A percentile compares a stretch with the other conserved stretches of the same genome.
Evolutionary conservation across 2,329 filamentous ascomycete species (phyloP).

Genomic region (Aureobasidium sp.): DNA sequence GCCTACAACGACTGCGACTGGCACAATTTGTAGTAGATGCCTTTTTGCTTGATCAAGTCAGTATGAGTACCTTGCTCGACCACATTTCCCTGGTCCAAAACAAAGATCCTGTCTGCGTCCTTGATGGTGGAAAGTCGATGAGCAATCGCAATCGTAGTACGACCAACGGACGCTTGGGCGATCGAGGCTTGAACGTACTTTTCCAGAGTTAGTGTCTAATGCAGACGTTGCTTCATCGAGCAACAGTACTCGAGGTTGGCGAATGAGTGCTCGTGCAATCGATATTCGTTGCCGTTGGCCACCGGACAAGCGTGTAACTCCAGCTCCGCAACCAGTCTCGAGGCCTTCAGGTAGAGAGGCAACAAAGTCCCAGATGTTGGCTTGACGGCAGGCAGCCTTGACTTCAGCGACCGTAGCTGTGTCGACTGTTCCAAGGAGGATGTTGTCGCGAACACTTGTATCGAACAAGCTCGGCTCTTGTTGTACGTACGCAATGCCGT

Average conservation of each 20-base stretch:
- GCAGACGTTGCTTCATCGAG: slow-evolving; percentile 37
- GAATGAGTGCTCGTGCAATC: slow-evolving; percentile 36
- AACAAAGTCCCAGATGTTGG: slow-evolving; percentile 40
- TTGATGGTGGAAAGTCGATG: slow-evolving; percentile 36
- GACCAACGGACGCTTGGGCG: slow-evolving; percentile 27
- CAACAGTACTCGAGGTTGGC: slow-evolving; percentile 33
- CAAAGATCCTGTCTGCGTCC: slow-evolving; percentile 35
- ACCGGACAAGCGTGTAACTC: slow-evolving; percentile 35
- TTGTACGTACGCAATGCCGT: slow-evolving; percentile 34
- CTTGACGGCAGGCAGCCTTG: slow-evolving; percentile 32
- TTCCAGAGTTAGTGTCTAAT: slow-evolving; percentile 36
- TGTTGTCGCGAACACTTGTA: slow-evolving; percentile 36
- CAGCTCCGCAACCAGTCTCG: slow-evolving; percentile 42
- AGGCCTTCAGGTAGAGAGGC: slow-evolving; percentile 49
- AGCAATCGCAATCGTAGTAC: slow-evolving; percentile 38
- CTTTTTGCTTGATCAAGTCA: slow-evolving; percentile 36
- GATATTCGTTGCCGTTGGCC: slow-evolving; percentile 36
- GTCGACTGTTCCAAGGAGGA: slow-evolving; percentile 29
- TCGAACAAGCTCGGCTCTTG: slow-evolving; percentile 40
- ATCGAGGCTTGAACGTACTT: slow-evolving; percentile 32
- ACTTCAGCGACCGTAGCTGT: slow-evolving; percentile 23
- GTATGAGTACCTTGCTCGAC: slow-evolving; percentile 43
- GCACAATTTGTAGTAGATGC: background rate
- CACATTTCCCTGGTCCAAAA: slow-evolving; percentile 41
- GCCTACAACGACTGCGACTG: background rate